Base-by-base conservation (phyloP, 345 rosid genomes). In the Linum trigynum region DNA sequence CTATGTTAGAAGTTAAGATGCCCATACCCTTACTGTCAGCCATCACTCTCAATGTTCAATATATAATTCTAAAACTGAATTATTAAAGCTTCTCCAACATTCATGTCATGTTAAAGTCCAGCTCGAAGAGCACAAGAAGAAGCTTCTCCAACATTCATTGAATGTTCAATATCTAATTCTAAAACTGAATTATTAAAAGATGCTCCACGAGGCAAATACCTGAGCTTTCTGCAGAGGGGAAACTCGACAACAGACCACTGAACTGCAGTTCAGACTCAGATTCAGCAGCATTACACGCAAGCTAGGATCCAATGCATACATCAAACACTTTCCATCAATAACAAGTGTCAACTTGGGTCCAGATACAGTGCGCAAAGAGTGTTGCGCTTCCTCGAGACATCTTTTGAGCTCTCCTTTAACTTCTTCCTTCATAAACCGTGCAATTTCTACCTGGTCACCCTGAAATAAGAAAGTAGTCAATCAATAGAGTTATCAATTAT, bases 161-260 rank as follows among this genome's bases (percentile, higher is more conserved):
- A 23, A 23, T 23, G 32, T 23, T 23, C 32, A 23, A 23, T 23
- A 23, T 23, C 32, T 23, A 23, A 23, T 23, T 23, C 32, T 23
- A 23, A 5, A 7, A 58, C 42, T 38, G 45, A 67, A 61, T 35
- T 39, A 64, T 73, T 53, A 64, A 39, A 51, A 48, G 53, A 15
- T 17, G n/a, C 32, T 64, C 69, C 66, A 65, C 5, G 14, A 63
- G 42, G 58, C 63, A 73, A 68, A 40, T 72, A 94, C 99, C 95
- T 94, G 99, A 64, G 99, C 99, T 79, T 94, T 94, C 82, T 94
- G 99, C 65, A 94, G 76, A 51, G 99, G 99, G 72, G 99, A 94
- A 73, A 94, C 99, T 66, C 99, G 91, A 71, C 99, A 94, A 81
- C 99, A 94, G 72, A 91, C 96, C 67, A 94, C 99, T 67, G 99